Evolutionary conservation across 768 basidiomycete species (phyloP).

Genomic region (Lactarius vividus): DNA sequence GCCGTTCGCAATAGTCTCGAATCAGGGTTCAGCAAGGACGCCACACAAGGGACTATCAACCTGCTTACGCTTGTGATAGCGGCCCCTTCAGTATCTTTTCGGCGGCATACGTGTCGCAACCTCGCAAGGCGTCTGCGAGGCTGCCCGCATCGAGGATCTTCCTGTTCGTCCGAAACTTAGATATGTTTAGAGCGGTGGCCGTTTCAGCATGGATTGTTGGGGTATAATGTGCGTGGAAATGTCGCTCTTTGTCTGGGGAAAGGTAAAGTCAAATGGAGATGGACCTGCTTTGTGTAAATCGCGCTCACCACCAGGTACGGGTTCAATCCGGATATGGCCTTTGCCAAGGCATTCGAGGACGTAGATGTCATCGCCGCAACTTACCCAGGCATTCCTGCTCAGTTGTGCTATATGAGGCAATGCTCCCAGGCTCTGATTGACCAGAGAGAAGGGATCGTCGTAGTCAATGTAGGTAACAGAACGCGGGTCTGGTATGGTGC

Average conservation of each 20-base stretch:
- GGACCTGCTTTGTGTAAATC: background rate
- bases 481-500: conserved; percentile 50
- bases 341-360: conserved; percentile 73
- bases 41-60: conserved; percentile 9
- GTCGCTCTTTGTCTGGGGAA: conserved; percentile 28
- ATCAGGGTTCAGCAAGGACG: conserved; percentile 4
- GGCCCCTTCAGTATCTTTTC: conserved; percentile 53
- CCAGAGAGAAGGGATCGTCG: conserved; percentile 66
- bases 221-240: conserved; percentile 53
- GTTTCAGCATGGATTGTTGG: conserved; percentile 39
- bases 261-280: background rate
- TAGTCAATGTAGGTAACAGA: conserved; percentile 75
- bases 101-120: conserved; percentile 64
- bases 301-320: conserved; percentile 25
- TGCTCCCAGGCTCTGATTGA: conserved; percentile 46
- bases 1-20: conserved; percentile 60
- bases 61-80: conserved; percentile 48
- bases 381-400: conserved; percentile 74
- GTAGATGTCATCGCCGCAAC: conserved; percentile 66
- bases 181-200: conserved; percentile 20
- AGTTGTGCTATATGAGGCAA: conserved; percentile 49
- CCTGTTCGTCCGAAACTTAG: conserved; percentile 24
- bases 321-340: conserved; percentile 66
- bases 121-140: conserved; percentile 60
- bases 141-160: conserved; percentile 51